These are phyloP conservation scores for Coniophora puteana DNA, from an alignment of 1,284 basidiomycete genomes.

Conservation along the genomic window DNA sequence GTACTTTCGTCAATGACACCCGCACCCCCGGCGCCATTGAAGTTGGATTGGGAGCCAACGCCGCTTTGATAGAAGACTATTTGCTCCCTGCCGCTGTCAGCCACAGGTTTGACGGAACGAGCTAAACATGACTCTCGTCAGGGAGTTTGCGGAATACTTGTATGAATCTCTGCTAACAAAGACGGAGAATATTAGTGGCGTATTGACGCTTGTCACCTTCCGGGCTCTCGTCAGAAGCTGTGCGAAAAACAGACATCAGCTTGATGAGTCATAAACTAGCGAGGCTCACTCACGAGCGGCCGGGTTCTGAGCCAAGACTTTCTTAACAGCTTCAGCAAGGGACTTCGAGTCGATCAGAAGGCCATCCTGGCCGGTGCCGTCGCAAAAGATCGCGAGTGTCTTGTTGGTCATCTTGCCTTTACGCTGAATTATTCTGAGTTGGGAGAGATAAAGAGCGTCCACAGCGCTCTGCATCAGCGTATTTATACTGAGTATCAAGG, in stretches of 20 bases:
- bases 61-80: conserved; percentile 23
- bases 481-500: no score
- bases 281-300: neutral
- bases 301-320: neutral
- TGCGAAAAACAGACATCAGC: neutral
- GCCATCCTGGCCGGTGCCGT: conserved; percentile 8
- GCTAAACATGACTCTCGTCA: neutral
- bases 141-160: neutral
- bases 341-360: neutral
- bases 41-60: conserved; percentile 21
- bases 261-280: neutral
- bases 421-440: neutral
- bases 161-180: conserved; percentile 4
- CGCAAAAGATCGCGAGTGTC: conserved; percentile 6
- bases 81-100: conserved; percentile 12
- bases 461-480: no score
- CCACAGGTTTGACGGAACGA: conserved; percentile 1
- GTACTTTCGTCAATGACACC: no score
- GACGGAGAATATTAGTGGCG: conserved; percentile 5
- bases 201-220: neutral
- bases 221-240: neutral
- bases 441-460: no score
- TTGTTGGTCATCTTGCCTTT: neutral
- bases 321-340: neutral
- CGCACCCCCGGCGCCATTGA: conserved; percentile 14